Conservation (phyloP, 2,329 filamentous ascomycete species). For the Basipetospora chlamydospora region DNA sequence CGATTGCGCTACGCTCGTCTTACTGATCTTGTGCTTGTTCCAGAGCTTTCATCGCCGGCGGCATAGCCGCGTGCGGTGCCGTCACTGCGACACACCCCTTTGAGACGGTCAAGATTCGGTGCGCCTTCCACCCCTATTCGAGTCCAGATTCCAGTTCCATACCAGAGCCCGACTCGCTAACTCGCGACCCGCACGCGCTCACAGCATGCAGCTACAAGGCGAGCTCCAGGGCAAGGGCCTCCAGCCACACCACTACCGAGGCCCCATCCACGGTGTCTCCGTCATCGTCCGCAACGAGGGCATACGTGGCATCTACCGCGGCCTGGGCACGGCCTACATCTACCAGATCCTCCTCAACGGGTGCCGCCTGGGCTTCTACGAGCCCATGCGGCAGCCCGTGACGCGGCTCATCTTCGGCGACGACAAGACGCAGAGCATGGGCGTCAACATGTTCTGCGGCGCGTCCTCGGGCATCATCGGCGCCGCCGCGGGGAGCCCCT, state of each 20-base stretch:
- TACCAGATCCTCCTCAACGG: conserved; percentile 96
- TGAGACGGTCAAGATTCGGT: conserved; percentile 98
- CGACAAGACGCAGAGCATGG: conserved; percentile 63
- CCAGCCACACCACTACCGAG: conserved; percentile 77
- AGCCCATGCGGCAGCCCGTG: conserved; percentile 67
- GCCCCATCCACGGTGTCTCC: conserved; percentile 78
- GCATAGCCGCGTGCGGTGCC: conserved; percentile 90
- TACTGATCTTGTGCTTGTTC: conserved; percentile 2
- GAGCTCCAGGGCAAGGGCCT: conserved; percentile 79
- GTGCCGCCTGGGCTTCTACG: conserved; percentile 93
- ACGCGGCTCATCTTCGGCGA: conserved; percentile 59
- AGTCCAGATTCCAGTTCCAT: neutral
- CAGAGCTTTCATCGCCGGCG: conserved; percentile 86
- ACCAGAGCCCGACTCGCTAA: conserved; percentile 2
- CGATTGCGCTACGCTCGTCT: neutral
- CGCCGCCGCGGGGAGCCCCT: conserved; percentile 83
- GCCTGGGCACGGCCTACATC: conserved; percentile 81
- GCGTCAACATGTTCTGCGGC: conserved; percentile 86
- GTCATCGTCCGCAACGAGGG: conserved; percentile 90
- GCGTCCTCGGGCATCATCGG: conserved; percentile 81
- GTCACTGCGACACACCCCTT: conserved; percentile 97
- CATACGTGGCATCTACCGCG: conserved; percentile 68
- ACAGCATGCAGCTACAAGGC: conserved; percentile 85
- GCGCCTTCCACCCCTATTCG: conserved; percentile 17
- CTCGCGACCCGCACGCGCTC: conserved; percentile 8